A percentile compares a stretch with the other conserved stretches of the same genome.
phyloP scores from a whole-genome alignment of 768 basidiomycete species.

The Symmetrospora coprosmae region DNA sequence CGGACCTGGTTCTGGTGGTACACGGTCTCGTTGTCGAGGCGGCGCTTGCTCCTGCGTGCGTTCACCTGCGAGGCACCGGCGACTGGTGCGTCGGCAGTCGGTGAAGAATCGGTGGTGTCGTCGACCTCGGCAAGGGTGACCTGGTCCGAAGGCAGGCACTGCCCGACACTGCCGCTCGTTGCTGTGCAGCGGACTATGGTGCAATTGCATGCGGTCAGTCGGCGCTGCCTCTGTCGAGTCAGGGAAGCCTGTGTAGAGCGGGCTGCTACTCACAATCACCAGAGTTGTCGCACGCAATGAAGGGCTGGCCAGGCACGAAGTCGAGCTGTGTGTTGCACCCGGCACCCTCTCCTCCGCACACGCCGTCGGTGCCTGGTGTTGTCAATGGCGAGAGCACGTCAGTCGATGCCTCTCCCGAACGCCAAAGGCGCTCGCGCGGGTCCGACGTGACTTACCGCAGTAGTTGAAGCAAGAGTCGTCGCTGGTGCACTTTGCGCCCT shows the following conservation, averaged over 20 bases:
- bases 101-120: not conserved
- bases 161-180: not conserved
- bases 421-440: not conserved
- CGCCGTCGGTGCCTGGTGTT: constrained; percentile 10
- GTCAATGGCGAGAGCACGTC: not conserved
- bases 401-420: no score
- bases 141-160: not conserved
- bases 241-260: not conserved
- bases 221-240: no score
- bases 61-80: not conserved
- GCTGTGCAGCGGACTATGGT: constrained; percentile 7
- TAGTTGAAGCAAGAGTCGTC: constrained; percentile 18
- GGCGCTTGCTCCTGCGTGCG: not conserved
- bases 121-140: not conserved
- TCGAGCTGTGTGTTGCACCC: constrained; percentile 14
- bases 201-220: not conserved
- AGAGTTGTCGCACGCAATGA: constrained; percentile 7
- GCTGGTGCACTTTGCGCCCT: constrained; percentile 4
- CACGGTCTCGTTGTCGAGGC: not conserved
- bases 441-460: constrained; percentile 3
- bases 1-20: not conserved
- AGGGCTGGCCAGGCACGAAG: constrained; percentile 7
- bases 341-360: constrained; percentile 10
- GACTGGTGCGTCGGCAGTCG: not conserved
- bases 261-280: constrained; percentile 2